phyloP scores from a whole-genome alignment of 2,329 filamentous ascomycete genomes.

The Pseudogymnoascus sp. region DNA sequence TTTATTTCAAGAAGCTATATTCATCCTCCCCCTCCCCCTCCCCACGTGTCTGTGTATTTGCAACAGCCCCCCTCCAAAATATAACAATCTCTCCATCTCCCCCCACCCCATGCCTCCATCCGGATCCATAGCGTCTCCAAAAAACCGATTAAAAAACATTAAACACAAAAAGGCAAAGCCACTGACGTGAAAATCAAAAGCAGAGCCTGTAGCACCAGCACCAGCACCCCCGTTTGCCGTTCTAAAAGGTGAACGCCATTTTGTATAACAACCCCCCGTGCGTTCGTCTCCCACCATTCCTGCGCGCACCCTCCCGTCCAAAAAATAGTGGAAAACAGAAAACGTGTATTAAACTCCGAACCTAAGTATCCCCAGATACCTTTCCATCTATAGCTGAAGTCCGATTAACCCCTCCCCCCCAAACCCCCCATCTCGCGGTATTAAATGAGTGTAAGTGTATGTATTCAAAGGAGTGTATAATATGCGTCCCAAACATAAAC shows the following conservation, averaged over 20 bases:
- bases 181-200: neutral
- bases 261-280: neutral
- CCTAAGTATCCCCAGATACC: neutral
- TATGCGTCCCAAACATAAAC: neutral
- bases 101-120: neutral
- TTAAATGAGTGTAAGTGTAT: neutral
- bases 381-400: neutral
- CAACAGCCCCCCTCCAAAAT: neutral
- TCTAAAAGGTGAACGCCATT: neutral
- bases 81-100: neutral
- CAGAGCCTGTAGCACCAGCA: neutral
- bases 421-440: neutral
- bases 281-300: neutral
- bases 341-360: neutral
- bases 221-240: neutral
- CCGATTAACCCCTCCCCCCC: neutral
- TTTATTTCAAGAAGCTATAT: neutral
- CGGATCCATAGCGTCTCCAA: neutral
- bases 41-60: neutral
- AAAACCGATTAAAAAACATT: neutral
- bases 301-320: neutral
- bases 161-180: neutral
- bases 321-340: neutral
- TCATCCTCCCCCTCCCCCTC: neutral
- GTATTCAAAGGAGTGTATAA: neutral